A percentile compares a stretch with the other conserved stretches of the same genome.
phyloP scores from a whole-genome alignment of 768 basidiomycete genomes.

The Mycena kentingensis region DNA sequence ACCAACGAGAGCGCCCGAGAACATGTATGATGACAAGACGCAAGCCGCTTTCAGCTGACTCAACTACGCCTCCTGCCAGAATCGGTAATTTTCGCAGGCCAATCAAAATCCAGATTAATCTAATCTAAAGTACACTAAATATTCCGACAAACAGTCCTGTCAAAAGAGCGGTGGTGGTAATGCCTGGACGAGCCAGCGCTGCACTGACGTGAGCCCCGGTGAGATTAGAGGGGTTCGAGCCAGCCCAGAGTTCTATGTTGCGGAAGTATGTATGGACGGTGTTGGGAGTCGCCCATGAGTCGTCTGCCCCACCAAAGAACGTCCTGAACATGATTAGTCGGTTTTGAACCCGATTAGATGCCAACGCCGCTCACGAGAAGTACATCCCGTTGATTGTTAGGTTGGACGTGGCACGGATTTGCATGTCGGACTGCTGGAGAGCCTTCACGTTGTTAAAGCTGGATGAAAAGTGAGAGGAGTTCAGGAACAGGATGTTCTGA shows the following conservation, averaged over 20 bases:
- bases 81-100: background rate
- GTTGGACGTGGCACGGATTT: constrained; percentile 56
- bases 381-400: constrained; percentile 69
- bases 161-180: background rate
- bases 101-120: background rate
- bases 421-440: constrained; percentile 59
- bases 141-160: constrained; percentile 1
- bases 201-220: constrained; percentile 31
- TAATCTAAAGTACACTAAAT: background rate
- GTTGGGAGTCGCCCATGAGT: constrained; percentile 69
- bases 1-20: constrained; percentile 83
- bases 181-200: background rate
- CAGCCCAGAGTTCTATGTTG: constrained; percentile 68
- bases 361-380: constrained; percentile 61
- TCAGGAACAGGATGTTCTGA: constrained; percentile 10
- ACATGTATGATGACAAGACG: constrained; percentile 52
- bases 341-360: background rate
- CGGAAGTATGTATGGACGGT: constrained; percentile 76
- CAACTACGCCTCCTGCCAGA: constrained; percentile 1
- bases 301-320: constrained; percentile 80
- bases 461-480: background rate
- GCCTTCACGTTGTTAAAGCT: constrained; percentile 74
- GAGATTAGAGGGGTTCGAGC: constrained; percentile 50
- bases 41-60: background rate
- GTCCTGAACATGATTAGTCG: constrained; percentile 45